Conservation (phyloP, 1,139 yeast genomes). For the Suhomyces atakaporum region DNA sequence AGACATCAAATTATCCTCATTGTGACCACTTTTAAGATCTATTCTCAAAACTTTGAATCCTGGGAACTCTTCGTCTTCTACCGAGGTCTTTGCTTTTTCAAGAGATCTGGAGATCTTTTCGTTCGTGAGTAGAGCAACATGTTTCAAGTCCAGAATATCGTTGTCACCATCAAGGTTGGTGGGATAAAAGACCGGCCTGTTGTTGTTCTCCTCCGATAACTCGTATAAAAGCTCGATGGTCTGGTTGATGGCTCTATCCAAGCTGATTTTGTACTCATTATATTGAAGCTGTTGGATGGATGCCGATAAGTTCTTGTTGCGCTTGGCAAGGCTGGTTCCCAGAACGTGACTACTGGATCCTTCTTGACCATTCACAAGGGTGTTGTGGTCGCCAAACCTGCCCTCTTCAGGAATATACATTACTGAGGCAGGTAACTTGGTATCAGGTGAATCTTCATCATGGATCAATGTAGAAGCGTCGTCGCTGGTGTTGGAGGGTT, state of each 20-base stretch:
- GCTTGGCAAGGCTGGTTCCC: constrained; percentile 7
- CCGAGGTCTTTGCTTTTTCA: constrained; percentile 31
- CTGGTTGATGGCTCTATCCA: constrained; percentile 63
- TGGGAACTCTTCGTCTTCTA: constrained; percentile 27
- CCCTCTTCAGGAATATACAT: constrained; percentile 38
- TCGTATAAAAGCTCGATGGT: constrained; percentile 57
- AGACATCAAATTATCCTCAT: constrained; percentile 42
- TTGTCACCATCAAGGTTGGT: constrained; percentile 34
- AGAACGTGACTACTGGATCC: constrained; percentile 16
- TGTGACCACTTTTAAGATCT: constrained; percentile 61
- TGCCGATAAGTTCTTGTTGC: constrained; percentile 32
- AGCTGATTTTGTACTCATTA: constrained; percentile 62
- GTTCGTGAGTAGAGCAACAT: constrained; percentile 52
- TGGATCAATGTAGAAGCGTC: constrained; percentile 12
- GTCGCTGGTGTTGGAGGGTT: constrained; percentile 9
- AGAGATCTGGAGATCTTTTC: constrained; percentile 35
- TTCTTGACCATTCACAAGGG: constrained; percentile 31
- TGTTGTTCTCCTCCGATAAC: constrained; percentile 55
- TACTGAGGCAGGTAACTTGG: constrained; percentile 30
- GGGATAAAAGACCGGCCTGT: constrained; percentile 70
- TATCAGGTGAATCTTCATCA: constrained; percentile 8
- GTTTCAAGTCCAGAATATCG: constrained; percentile 46
- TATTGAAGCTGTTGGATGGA: constrained; percentile 69
- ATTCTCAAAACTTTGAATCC: constrained; percentile 64
- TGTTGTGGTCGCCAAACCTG: constrained; percentile 28